Evolutionary conservation across 805 yeast genomes (phyloP).

Genomic region (Kodamaea sagamina): DNA sequence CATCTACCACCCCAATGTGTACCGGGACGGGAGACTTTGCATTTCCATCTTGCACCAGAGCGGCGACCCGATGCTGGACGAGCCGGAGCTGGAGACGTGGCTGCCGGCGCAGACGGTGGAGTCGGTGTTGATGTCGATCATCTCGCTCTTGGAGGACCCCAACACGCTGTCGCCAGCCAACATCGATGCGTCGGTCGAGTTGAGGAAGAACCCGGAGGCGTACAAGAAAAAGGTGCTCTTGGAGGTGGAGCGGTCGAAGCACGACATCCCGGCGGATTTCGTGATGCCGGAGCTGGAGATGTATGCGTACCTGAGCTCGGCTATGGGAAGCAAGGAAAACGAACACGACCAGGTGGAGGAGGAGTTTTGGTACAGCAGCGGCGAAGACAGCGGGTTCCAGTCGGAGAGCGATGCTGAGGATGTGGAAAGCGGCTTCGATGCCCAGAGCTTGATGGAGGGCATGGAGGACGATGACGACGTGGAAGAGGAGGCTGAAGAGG

Average conservation of each 20-base stretch:
- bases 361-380: constrained; percentile 77
- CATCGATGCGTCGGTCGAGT: constrained; percentile 91
- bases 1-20: constrained; percentile 93
- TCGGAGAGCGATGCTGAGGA: constrained; percentile 51
- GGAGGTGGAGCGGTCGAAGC: constrained; percentile 81
- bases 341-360: constrained; percentile 68
- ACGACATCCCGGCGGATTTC: constrained; percentile 85
- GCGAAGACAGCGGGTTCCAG: constrained; percentile 46
- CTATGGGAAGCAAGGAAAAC: constrained; percentile 38
- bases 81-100: constrained; percentile 94
- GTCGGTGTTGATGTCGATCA: constrained; percentile 83
- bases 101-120: constrained; percentile 92
- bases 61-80: constrained; percentile 88
- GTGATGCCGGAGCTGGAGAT: constrained; percentile 72
- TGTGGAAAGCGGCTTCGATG: constrained; percentile 47
- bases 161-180: constrained; percentile 93
- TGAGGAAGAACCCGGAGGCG: constrained; percentile 76
- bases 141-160: constrained; percentile 90
- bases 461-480: constrained; percentile 56
- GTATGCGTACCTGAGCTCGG: constrained; percentile 38
- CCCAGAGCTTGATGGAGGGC: constrained; percentile 50
- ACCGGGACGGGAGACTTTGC: constrained; percentile 89
- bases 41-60: constrained; percentile 90
- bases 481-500: constrained; percentile 54
- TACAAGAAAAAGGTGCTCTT: constrained; percentile 73